phyloP scores from a whole-genome alignment of 306 rosid species.

The Rosa chinensis region DNA sequence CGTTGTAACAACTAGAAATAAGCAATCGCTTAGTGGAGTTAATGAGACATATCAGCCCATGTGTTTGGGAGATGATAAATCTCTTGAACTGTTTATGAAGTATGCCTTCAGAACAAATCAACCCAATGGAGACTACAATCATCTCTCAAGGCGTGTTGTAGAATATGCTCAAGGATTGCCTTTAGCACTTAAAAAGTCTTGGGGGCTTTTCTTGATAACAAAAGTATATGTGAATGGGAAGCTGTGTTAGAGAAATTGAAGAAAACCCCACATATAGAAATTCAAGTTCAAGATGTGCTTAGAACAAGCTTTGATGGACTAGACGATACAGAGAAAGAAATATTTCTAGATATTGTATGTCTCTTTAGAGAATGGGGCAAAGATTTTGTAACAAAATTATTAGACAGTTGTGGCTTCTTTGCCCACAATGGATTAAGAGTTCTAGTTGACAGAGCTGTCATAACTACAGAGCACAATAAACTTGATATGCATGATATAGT shows the following conservation, averaged over 20 bases:
- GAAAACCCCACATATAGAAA: neutral
- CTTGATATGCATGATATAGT: conserved; percentile 40
- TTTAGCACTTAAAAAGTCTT: neutral
- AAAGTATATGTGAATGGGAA: neutral
- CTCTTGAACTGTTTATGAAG: too few relatives aligned
- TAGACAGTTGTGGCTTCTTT: conserved; percentile 25
- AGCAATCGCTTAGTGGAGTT: too few relatives aligned
- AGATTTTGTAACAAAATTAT: conserved; percentile 20
- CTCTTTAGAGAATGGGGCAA: conserved; percentile 40
- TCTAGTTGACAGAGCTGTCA: conserved; percentile 29
- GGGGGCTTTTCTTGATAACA: conserved; percentile 5
- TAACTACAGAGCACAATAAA: neutral
- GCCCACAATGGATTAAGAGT: conserved; percentile 31
- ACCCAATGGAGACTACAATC: neutral
- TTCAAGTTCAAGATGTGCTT: conserved; percentile 13
- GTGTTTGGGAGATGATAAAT: too few relatives aligned
- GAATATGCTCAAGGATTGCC: conserved; percentile 14
- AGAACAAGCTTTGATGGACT: conserved; percentile 28
- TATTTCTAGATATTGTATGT: conserved; percentile 36
- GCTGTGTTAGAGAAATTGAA: neutral
- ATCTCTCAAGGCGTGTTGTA: neutral
- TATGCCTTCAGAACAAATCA: too few relatives aligned
- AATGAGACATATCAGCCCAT: too few relatives aligned
- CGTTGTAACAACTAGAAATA: too few relatives aligned
- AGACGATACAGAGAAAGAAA: conserved; percentile 20